Evolutionary conservation across 2,329 filamentous ascomycete species (phyloP).

Genomic region (Meredithiella fracta): DNA sequence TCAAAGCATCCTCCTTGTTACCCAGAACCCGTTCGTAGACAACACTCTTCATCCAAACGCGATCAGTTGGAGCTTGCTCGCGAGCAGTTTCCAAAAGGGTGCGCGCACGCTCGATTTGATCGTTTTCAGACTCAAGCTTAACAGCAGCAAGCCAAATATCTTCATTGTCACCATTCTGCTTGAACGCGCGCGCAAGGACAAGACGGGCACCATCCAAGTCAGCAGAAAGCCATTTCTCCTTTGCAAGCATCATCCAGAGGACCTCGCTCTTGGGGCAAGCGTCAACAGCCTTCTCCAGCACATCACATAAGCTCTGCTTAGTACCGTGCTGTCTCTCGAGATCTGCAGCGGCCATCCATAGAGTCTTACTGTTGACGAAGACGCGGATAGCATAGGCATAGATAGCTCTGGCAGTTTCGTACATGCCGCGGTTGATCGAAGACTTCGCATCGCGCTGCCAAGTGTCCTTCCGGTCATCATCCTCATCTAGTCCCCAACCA

Average conservation of each 20-base stretch:
- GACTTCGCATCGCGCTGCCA: constrained; percentile 88
- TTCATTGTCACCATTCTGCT: constrained; percentile 90
- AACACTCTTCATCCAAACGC: constrained; percentile 93
- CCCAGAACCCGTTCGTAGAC: constrained; percentile 79
- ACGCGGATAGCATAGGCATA: constrained; percentile 80
- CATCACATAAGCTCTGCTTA: constrained; percentile 64
- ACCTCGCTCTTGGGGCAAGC: constrained; percentile 83
- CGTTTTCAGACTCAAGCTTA: constrained; percentile 84
- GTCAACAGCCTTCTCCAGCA: constrained; percentile 85
- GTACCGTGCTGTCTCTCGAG: constrained; percentile 79
- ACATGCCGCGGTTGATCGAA: constrained; percentile 65
- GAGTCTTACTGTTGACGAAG: constrained; percentile 71
- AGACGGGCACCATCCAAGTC: constrained; percentile 73
- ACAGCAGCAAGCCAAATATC: constrained; percentile 96
- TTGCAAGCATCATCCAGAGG: constrained; percentile 88
- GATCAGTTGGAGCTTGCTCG: constrained; percentile 79
- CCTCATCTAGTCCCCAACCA: constrained; percentile 83
- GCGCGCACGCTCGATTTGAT: constrained; percentile 65
- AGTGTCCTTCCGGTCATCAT: constrained; percentile 87
- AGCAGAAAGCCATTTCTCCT: constrained; percentile 83
- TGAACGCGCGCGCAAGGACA: constrained; percentile 78
- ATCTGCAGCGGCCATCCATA: constrained; percentile 84
- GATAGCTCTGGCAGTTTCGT: constrained; percentile 83
- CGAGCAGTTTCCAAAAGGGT: constrained; percentile 69
- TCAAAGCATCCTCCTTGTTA: constrained; percentile 63